Conservation (phyloP, 805 yeast species). For the Lachancea waltii region DNA sequence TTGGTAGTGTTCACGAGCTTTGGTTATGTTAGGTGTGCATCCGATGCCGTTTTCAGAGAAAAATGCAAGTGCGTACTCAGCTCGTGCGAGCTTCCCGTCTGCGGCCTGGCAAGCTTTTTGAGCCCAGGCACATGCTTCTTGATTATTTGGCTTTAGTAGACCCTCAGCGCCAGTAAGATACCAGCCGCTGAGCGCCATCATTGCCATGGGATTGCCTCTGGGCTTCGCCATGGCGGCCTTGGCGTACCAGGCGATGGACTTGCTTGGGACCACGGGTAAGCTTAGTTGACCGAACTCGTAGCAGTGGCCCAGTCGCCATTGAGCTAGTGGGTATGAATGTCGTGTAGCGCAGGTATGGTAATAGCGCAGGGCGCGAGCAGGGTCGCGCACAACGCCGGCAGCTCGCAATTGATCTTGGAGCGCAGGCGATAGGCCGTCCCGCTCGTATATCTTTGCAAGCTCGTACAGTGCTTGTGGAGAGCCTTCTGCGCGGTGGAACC, state of each 20-base stretch:
- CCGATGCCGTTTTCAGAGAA: conserved; percentile 64
- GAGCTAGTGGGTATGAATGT: conserved; percentile 59
- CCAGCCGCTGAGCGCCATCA: conserved; percentile 73
- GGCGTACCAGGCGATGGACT: conserved; percentile 68
- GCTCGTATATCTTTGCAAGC: conserved; percentile 49
- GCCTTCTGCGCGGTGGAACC: conserved; percentile 37
- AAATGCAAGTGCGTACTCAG: conserved; percentile 63
- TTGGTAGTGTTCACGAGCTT: conserved; percentile 46
- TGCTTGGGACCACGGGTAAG: conserved; percentile 45
- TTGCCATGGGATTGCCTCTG: conserved; percentile 58
- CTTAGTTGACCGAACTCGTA: conserved; percentile 63
- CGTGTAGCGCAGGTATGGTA: conserved; percentile 52
- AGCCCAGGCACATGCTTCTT: conserved; percentile 65
- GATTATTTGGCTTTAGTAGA: conserved; percentile 47
- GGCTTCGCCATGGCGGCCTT: conserved; percentile 45
- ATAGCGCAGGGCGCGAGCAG: conserved; percentile 41
- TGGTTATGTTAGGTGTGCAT: conserved; percentile 36
- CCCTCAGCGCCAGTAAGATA: conserved; percentile 61
- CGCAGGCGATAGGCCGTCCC: conserved; percentile 31
- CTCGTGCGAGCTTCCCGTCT: conserved; percentile 51
- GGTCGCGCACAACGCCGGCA: conserved; percentile 26
- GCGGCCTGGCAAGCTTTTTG: conserved; percentile 43
- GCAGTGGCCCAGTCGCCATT: conserved; percentile 62
- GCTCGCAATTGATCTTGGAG: conserved; percentile 14
- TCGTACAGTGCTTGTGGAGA: conserved; percentile 56